Evolutionary conservation across 192 early-diverging fungal genomes (phyloP), one percentile per base, ranked within the genome.

Genomic region (Spinellus fusiger): DNA sequence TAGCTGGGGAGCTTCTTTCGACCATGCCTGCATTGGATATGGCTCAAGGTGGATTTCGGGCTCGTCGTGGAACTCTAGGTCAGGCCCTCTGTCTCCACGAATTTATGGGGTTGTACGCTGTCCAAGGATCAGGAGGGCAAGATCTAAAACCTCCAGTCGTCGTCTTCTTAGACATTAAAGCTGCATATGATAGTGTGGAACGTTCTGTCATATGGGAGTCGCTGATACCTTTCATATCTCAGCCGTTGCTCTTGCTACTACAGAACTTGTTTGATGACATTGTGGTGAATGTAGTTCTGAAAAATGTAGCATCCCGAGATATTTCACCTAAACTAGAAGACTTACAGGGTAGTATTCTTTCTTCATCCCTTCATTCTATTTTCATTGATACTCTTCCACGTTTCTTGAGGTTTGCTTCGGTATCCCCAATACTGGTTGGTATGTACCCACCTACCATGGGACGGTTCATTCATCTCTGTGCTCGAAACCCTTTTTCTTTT

Each of bases 131-230:
- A 44, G 15, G 0, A 38, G 31, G 27, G 22, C 33, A 32, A 46
- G 35, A 9, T 5, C 35, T 37, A 9, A 54, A 40, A 4, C 51
- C 48, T 25, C 47, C 68, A 13, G 54, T 49, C 15, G 16, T 69
- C 5, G 68, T 53, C 1, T 69, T 69, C 51, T 27, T 69, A 2
- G 68, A n/a, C n/a, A n/a, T n/a, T n/a, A n/a, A n/a, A n/a, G n/a
- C n/a, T n/a, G n/a, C n/a, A n/a, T n/a, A n/a, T 9, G 44, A 56
- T 9, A 64, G 52, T 5, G 68, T 69, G 10, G 61, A 64, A 25
- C 47, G 61, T n/a, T 12, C 0, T 0, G 51, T 69, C 31, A 64
- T 69, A 12, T 69, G 61, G 68, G n/a, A 35, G 9, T 34, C 54
- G 10, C 18, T 59, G 1, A 32, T 29, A 18, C 28, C 37, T 12